phyloP scores from a whole-genome alignment of 768 basidiomycete species.

The Mycena capillaripes region DNA sequence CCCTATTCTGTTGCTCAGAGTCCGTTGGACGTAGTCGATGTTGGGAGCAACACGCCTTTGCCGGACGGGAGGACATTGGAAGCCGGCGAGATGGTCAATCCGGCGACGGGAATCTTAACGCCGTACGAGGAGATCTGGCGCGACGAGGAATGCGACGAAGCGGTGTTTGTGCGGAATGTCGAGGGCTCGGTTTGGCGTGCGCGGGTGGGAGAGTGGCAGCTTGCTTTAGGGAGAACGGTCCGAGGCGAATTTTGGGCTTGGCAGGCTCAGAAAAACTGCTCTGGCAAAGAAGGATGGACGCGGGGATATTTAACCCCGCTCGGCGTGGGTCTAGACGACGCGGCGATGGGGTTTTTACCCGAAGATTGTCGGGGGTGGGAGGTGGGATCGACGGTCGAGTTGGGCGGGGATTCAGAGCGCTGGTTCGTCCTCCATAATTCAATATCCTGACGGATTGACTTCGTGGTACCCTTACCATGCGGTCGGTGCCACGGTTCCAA shows the following conservation, averaged over 20 bases:
- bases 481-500: too few species aligned
- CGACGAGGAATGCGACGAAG: conserved; percentile 40
- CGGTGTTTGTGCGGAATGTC: conserved; percentile 24
- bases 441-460: neutral
- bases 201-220: conserved; percentile 30
- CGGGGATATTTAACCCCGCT: neutral
- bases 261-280: conserved; percentile 15
- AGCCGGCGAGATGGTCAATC: conserved; percentile 51
- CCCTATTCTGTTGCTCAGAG: conserved; percentile 16
- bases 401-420: neutral
- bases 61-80: conserved; percentile 48
- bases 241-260: conserved; percentile 33
- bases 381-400: conserved; percentile 14
- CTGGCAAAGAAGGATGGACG: conserved; percentile 10
- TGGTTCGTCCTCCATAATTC: conserved; percentile 15
- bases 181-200: conserved; percentile 29
- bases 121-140: conserved; percentile 51
- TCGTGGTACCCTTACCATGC: too few species aligned
- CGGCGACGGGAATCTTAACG: conserved; percentile 44
- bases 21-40: conserved; percentile 40
- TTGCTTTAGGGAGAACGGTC: conserved; percentile 21
- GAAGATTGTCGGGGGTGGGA: conserved; percentile 13
- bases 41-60: conserved; percentile 43
- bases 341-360: conserved; percentile 1
- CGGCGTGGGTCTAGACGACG: neutral